Percentiles rank a stretch among this genome's conserved stretches.
Conservation (phyloP, 345 rosid genomes). For the Eucalyptus leucophloia region DNA sequence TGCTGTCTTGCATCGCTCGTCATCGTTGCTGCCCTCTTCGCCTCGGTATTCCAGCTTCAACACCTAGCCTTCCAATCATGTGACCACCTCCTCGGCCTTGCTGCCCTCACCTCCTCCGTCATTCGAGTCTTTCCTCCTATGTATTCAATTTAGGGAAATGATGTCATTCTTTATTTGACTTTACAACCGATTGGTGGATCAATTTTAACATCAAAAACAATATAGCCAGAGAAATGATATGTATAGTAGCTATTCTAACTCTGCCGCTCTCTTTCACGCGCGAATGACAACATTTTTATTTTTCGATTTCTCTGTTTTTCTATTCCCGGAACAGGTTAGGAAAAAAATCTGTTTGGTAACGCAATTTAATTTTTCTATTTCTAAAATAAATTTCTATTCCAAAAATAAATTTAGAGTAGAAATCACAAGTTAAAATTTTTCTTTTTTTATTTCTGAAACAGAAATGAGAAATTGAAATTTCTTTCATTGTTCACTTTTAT, state of each 20-base stretch:
- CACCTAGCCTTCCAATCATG: conserved; percentile 48
- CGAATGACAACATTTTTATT: fast-evolving
- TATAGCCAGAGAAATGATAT: not conserved
- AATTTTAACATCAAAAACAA: not conserved
- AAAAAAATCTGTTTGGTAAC: too few relatives aligned
- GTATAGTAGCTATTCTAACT: not conserved
- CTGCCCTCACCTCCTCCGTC: conserved; percentile 4
- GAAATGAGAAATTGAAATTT: too few relatives aligned
- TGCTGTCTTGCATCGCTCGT: not conserved
- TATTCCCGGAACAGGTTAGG: fast-evolving
- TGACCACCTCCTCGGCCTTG: conserved; percentile 24
- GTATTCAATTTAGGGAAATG: not conserved
- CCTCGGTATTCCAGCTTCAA: conserved; percentile 57
- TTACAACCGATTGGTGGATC: not conserved
- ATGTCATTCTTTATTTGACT: not conserved
- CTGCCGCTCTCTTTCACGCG: too few relatives aligned
- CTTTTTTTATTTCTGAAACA: too few relatives aligned
- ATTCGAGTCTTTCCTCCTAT: not conserved
- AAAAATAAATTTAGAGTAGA: too few relatives aligned
- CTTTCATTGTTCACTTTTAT: too few relatives aligned
- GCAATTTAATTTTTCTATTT: too few relatives aligned
- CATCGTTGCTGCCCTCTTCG: conserved; percentile 9
- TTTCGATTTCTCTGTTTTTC: too few relatives aligned
- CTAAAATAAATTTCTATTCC: fast-evolving
- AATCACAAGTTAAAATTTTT: too few relatives aligned